Evolutionary conservation across 352 stramenopile species (phyloP).

Genomic region (Thraustotheca clavata): DNA sequence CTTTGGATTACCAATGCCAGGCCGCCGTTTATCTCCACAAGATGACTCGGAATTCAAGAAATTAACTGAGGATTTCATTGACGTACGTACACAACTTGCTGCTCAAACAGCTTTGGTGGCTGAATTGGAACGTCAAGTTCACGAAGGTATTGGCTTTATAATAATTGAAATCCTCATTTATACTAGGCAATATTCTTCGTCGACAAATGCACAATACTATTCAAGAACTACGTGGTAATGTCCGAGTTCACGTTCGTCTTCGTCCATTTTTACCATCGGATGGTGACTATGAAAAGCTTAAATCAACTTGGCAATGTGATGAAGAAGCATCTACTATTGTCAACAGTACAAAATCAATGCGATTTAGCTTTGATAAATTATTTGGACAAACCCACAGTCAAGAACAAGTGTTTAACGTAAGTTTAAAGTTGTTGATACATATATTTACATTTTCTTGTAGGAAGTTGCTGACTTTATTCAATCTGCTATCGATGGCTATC

Average conservation of each 20-base stretch:
- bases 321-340: conserved; percentile 53
- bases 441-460: conserved; percentile 23
- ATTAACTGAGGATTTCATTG: conserved; percentile 59
- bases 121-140: conserved; percentile 52
- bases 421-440: background rate
- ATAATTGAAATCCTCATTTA: background rate
- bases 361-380: conserved; percentile 97
- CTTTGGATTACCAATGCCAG: background rate
- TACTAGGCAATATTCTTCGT: conserved; percentile 50
- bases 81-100: conserved; percentile 50
- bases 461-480: conserved; percentile 86
- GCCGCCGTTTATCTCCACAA: background rate
- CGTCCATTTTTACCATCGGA: conserved; percentile 88
- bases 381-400: conserved; percentile 94
- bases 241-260: conserved; percentile 95
- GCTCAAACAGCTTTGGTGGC: conserved; percentile 51
- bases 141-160: conserved; percentile 23
- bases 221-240: conserved; percentile 98
- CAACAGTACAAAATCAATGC: conserved; percentile 60
- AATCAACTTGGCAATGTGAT: conserved; percentile 14
- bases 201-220: conserved; percentile 99
- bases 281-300: conserved; percentile 33
- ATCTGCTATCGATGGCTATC: conserved; percentile 96
- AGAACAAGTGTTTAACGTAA: conserved; percentile 88
- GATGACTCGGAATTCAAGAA: conserved; percentile 35